Base-by-base conservation (phyloP, 768 basidiomycete genomes). In the Mycena albidolilacea region DNA sequence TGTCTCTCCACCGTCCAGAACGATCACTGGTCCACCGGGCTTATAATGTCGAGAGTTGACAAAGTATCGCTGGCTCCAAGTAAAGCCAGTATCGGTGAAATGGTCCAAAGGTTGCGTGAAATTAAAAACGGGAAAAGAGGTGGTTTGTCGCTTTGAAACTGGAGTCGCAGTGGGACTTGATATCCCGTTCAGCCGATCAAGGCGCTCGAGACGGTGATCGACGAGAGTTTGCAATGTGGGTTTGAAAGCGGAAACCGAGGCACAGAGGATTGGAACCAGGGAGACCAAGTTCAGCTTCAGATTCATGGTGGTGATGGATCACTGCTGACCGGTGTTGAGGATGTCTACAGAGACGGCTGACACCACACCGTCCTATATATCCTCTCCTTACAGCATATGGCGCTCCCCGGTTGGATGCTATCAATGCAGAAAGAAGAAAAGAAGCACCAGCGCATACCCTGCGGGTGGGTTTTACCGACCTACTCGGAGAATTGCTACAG, bases 1-100 rank as follows among this genome's bases (percentile, higher is more conserved):
- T 5, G 95, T 97, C 84, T 98, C 97, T 23, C 97, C 97, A 2
- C 95, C 95, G 81, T 98, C 97, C 21, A 98, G 83, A 2, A 98
- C 90, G 77, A 95, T 93, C 41, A 98, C 95, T 0, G 97, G 97
- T 3, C 92, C 94, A 59, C 92, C 90, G 2, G 87, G 87, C 72
- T 88, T 84, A 81, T 97, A 98, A 81, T 95, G 91, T 44, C 93
- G 88, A 14, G 90, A 89, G 78, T 92, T 96, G 52, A 97, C 87
- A 97, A 97, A 99, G 82, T 96, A 99, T 23, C 97, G 88, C 79
- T 98, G 97, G 67, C 87, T 84, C 82, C 95, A 98, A 0, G 91
- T 94, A 60, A 90, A 87, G 50, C 84, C 82, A 11, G 84, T 80
- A 46, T 84, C 84, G 72, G 87, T 84, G 77, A 93, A 92, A 79